These are phyloP conservation scores for Alopecurus myosuroides DNA, from an alignment of 176 grass and related monocot species.

Conservation along the genomic window DNA sequence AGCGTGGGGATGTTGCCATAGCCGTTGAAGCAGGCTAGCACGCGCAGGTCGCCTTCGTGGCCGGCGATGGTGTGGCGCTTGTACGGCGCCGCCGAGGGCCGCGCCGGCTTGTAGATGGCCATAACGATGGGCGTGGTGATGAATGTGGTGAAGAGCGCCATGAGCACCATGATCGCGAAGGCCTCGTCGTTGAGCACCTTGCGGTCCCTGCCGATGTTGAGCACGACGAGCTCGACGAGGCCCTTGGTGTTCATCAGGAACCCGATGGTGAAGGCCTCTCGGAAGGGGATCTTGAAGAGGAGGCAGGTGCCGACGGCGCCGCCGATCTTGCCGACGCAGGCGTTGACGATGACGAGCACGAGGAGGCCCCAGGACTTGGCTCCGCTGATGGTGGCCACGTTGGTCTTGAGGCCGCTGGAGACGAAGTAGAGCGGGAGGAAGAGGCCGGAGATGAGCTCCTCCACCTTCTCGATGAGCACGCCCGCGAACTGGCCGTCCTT, in stretches of 20 bases:
- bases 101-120: conserved; percentile 69
- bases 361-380: conserved; percentile 74
- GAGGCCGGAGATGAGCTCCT: conserved; percentile 63
- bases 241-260: conserved; percentile 90
- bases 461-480: conserved; percentile 60
- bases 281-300: conserved; percentile 36
- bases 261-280: conserved; percentile 50
- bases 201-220: conserved; percentile 70
- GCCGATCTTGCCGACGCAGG: conserved; percentile 68
- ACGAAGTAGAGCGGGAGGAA: conserved; percentile 86
- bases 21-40: conserved; percentile 70
- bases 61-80: conserved; percentile 48
- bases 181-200: conserved; percentile 77
- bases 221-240: conserved; percentile 68
- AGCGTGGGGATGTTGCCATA: conserved; percentile 58
- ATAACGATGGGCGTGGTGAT: conserved; percentile 70
- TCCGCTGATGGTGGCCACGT: conserved; percentile 62
- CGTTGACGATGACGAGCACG: conserved; percentile 62
- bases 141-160: conserved; percentile 81
- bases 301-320: conserved; percentile 40
- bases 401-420: conserved; percentile 69
- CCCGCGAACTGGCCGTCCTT: conserved; percentile 65
- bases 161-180: conserved; percentile 78
- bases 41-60: conserved; percentile 44
- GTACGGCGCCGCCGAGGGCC: conserved; percentile 39